Conservation (phyloP, 805 yeast genomes). For the Candida schatavii region DNA sequence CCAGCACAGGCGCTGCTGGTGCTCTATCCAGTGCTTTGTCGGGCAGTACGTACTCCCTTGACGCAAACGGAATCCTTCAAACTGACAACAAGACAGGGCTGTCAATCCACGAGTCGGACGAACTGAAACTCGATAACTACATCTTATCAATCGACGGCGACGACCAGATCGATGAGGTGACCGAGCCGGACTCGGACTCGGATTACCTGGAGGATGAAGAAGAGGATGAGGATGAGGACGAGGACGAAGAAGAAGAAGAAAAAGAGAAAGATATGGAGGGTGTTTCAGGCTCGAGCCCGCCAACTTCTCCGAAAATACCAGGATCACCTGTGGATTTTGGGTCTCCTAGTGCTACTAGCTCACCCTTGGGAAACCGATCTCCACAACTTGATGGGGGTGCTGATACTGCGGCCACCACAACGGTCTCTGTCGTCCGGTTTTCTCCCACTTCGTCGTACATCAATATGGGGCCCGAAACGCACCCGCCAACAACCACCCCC, state of each 20-base stretch:
- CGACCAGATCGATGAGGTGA: conserved; percentile 14
- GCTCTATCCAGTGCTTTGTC: background rate
- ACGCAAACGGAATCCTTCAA: conserved; percentile 15
- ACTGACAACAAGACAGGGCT: conserved; percentile 11
- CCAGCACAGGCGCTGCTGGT: background rate
- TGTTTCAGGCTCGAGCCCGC: background rate
- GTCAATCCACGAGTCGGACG: conserved; percentile 15
- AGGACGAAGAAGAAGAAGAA: conserved; percentile 15
- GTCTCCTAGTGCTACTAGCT: no score
- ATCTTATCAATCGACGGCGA: conserved; percentile 46
- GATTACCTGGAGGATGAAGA: conserved; percentile 13
- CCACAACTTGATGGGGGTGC: no score
- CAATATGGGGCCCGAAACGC: conserved; percentile 65
- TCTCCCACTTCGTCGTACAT: conserved; percentile 37
- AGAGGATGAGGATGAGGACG: conserved; percentile 28
- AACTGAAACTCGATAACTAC: conserved; percentile 20
- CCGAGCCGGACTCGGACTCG: conserved; percentile 2
- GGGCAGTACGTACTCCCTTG: conserved; percentile 10
- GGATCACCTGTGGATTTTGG: no score
- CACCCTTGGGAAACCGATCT: no score
- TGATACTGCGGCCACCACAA: no score
- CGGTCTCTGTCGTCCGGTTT: conserved; percentile 17
- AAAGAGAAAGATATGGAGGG: conserved; percentile 8
- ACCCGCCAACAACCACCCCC: conserved; percentile 53
- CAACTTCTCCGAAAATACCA: no score